These are phyloP conservation scores for Luffa aegyptiaca DNA, from an alignment of 306 rosid species.

Conservation along the genomic window DNA sequence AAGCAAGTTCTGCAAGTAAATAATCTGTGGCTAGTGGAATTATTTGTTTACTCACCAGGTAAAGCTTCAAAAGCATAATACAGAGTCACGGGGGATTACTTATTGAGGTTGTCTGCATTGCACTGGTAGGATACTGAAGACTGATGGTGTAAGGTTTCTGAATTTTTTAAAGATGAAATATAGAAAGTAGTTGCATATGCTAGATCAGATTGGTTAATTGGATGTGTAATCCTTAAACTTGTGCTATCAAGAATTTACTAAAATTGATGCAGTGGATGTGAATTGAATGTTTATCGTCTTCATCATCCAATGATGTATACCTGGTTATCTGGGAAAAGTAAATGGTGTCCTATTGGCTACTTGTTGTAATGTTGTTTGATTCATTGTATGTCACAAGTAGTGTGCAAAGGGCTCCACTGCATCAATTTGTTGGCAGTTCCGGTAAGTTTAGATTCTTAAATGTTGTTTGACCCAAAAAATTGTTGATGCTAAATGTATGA, in stretches of 20 bases:
- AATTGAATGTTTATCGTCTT: neutral
- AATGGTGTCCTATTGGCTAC: neutral
- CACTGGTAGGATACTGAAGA: slow-evolving; percentile 71
- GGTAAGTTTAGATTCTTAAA: no score
- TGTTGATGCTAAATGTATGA: no score
- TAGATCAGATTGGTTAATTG: neutral
- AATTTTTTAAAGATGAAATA: slow-evolving; percentile 12
- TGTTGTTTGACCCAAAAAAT: no score
- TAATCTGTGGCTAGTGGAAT: neutral
- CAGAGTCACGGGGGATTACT: slow-evolving; percentile 52
- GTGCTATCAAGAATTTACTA: neutral
- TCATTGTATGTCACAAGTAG: neutral
- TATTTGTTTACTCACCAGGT: slow-evolving; percentile 33
- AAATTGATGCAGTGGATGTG: neutral
- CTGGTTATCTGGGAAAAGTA: neutral
- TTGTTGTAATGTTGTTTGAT: neutral
- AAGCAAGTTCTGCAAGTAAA: neutral
- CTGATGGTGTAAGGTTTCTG: slow-evolving; percentile 72
- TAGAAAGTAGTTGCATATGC: neutral
- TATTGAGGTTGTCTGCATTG: slow-evolving; percentile 71
- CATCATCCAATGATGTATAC: neutral
- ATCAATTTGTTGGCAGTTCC: no score
- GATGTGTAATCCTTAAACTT: neutral
- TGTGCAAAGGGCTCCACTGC: neutral
- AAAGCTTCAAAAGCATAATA: slow-evolving; percentile 81